Conservation (phyloP, 805 yeast species). For the Candida germanica region DNA sequence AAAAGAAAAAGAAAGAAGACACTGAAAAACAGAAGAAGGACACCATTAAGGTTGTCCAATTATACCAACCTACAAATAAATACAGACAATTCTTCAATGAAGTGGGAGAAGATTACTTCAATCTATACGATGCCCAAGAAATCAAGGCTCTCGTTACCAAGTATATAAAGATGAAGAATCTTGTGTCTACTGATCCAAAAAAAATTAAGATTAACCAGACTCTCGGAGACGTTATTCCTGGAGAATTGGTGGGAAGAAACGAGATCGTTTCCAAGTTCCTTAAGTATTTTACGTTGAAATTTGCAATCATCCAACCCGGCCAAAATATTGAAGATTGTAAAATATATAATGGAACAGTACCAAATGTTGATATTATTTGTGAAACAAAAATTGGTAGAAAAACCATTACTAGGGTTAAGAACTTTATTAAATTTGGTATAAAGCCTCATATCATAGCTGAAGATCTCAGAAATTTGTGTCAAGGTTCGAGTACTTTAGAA, state of each 20-base stretch:
- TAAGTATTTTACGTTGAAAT: constrained; percentile 48
- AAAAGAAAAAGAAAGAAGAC: constrained; percentile 14
- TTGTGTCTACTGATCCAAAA: constrained; percentile 55
- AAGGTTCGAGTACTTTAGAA: constrained; percentile 81
- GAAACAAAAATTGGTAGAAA: constrained; percentile 82
- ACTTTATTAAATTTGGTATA: constrained; percentile 65
- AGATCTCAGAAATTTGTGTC: constrained; percentile 72
- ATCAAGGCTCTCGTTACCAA: constrained; percentile 49
- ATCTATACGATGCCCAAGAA: constrained; percentile 52
- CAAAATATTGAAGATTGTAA: constrained; percentile 26
- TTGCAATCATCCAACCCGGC: constrained; percentile 47
- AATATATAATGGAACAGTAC: constrained; percentile 63
- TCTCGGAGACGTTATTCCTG: constrained; percentile 41
- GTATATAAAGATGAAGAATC: constrained; percentile 53
- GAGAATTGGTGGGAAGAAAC: constrained; percentile 37
- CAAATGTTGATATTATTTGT: constrained; percentile 62
- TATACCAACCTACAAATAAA: constrained; percentile 56
- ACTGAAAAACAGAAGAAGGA: constrained; percentile 18
- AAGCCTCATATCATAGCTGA: constrained; percentile 64
- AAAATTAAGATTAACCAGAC: constrained; percentile 53
- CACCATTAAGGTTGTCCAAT: constrained; percentile 30
- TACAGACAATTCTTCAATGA: constrained; percentile 47
- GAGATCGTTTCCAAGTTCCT: constrained; percentile 43
- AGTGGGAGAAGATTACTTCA: constrained; percentile 31
- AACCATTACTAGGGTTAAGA: constrained; percentile 66